A percentile compares a stretch with the other conserved stretches of the same genome.
These are phyloP conservation scores for Fusarium sp. DNA, from an alignment of 2,329 filamentous ascomycete genomes.

Conservation along the genomic window DNA sequence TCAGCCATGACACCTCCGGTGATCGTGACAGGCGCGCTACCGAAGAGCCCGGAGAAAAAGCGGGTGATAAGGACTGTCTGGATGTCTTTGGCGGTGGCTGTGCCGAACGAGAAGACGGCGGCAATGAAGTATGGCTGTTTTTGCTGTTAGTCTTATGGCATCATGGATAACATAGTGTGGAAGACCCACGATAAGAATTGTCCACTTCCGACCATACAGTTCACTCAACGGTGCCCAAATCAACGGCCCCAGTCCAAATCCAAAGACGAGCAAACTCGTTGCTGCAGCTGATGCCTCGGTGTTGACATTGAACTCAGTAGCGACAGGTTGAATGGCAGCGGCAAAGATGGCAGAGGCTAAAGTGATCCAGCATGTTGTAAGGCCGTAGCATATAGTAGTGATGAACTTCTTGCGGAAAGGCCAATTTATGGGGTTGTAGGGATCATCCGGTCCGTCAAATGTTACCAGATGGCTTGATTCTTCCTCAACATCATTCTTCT, in stretches of 20 bases:
- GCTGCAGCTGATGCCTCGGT: constrained; percentile 9
- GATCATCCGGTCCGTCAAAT: constrained; percentile 1
- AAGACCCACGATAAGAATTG: not conserved
- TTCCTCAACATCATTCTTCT: not conserved
- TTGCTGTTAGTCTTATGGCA: not conserved
- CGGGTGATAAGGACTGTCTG: constrained; percentile 3
- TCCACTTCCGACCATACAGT: constrained; percentile 6
- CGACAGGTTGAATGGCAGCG: not conserved
- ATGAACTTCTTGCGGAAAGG: constrained; percentile 5
- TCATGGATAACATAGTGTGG: rapidly evolving
- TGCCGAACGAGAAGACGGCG: not conserved
- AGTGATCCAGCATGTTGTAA: constrained; percentile 15
- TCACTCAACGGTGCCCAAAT: constrained; percentile 7
- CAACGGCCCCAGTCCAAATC: not conserved
- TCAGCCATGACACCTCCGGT: not conserved
- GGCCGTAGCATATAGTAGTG: not conserved
- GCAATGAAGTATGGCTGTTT: not conserved
- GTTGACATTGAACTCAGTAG: not conserved
- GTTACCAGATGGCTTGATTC: not conserved
- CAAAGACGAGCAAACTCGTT: constrained; percentile 4
- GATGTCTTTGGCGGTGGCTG: constrained; percentile 1
- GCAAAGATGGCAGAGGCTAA: constrained; percentile 7
- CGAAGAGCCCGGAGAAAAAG: not conserved
- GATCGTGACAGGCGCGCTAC: not conserved
- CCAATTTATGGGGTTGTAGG: not conserved